These are phyloP conservation scores for Vitis rupestris DNA, from an alignment of 164 flowering plant genomes.

Conservation along the genomic window DNA sequence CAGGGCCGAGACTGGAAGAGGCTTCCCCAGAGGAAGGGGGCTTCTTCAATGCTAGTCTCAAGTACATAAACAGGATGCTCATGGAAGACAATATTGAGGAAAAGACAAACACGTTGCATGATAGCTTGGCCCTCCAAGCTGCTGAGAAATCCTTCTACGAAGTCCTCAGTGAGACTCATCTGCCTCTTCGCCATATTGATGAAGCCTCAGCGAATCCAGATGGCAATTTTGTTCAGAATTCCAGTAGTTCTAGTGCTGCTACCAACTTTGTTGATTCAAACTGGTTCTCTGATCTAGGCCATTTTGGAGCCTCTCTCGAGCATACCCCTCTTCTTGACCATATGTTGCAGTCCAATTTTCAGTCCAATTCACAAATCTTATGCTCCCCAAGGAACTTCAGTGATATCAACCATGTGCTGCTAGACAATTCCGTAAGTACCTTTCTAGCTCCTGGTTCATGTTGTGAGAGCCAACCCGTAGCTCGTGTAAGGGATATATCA, in stretches of 20 bases:
- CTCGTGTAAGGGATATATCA: not conserved
- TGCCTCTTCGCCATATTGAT: not conserved
- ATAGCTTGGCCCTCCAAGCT: conserved; percentile 32
- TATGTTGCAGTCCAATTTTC: not conserved
- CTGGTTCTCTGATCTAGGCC: conserved; percentile 1
- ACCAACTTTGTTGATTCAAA: conserved; percentile 1
- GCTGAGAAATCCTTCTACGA: conserved; percentile 31
- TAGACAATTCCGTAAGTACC: conserved; percentile 4
- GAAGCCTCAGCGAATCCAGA: not conserved
- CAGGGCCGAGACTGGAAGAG: not conserved
- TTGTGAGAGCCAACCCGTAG: not conserved
- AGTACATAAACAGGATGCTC: conserved; percentile 26
- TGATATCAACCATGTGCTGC: no score
- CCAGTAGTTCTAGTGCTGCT: conserved; percentile 2
- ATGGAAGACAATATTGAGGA: conserved; percentile 18
- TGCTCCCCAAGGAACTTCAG: no score
- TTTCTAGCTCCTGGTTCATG: not conserved
- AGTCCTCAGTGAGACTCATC: conserved; percentile 17
- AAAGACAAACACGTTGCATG: conserved; percentile 32
- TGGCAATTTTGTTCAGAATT: not conserved
- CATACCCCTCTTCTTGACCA: no score
- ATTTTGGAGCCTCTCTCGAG: not conserved
- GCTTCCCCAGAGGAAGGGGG: not conserved
- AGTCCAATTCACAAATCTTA: not conserved
- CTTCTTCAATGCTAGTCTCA: conserved; percentile 14